Percentiles rank a stretch among this genome's conserved stretches.
phyloP scores from a whole-genome alignment of 2,329 filamentous ascomycete genomes.

The Arthroderma sp. region DNA sequence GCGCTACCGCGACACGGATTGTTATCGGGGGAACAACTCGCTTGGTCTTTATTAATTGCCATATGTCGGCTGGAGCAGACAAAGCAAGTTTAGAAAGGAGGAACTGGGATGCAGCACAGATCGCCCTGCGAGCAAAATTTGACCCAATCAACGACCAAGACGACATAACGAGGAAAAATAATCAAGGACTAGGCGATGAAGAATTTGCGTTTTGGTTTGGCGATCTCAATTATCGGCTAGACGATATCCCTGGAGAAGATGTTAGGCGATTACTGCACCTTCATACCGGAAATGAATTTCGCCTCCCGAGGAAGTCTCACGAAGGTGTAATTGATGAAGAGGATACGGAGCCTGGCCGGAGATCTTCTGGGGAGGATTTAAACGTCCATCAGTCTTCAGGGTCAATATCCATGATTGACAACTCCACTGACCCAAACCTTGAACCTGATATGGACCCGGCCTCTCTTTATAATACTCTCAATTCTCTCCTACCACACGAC shows the following conservation, averaged over 20 bases:
- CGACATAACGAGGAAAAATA: slow-evolving; percentile 39
- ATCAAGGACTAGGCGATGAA: slow-evolving; percentile 65
- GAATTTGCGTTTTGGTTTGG: slow-evolving; percentile 96
- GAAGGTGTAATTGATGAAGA: slow-evolving; percentile 7
- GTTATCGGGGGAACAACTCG: slow-evolving; percentile 81
- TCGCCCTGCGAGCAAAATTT: slow-evolving; percentile 63
- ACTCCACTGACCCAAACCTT: slow-evolving; percentile 36
- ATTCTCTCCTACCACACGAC: slow-evolving; percentile 79
- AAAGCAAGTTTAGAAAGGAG: slow-evolving; percentile 64
- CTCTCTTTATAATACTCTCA: slow-evolving; percentile 75
- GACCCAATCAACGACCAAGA: slow-evolving; percentile 58
- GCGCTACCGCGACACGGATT: slow-evolving; percentile 67
- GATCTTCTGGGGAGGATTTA: slow-evolving; percentile 5
- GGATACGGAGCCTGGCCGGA: slow-evolving; percentile 3
- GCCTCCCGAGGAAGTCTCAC: slow-evolving; percentile 6
- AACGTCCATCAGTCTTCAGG: too few relatives aligned
- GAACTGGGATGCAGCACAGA: slow-evolving; percentile 79
- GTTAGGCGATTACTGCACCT: slow-evolving; percentile 72
- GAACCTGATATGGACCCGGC: slow-evolving; percentile 65
- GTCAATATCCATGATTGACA: slow-evolving; percentile 31
- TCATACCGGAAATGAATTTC: slow-evolving; percentile 35
- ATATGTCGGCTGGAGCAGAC: slow-evolving; percentile 78
- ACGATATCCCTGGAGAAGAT: slow-evolving; percentile 78
- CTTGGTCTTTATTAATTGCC: slow-evolving; percentile 80
- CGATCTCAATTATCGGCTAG: slow-evolving; percentile 86